Percentiles rank a stretch among this genome's conserved stretches.
Evolutionary conservation across 805 yeast genomes (phyloP).

Genomic region (Ogataea degrootiae): DNA sequence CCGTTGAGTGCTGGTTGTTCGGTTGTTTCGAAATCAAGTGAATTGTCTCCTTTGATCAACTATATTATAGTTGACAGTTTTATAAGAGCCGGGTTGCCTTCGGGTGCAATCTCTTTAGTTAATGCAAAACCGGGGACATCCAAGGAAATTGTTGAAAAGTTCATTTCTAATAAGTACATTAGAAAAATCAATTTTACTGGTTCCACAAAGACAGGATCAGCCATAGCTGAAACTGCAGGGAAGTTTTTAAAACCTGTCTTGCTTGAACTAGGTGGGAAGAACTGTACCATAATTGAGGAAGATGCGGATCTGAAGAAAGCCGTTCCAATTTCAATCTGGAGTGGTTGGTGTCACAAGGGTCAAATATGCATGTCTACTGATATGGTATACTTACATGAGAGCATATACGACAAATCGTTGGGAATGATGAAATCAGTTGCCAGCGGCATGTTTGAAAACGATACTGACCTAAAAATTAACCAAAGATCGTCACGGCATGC

Average conservation of each 20-base stretch:
- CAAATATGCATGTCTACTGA: constrained; percentile 47
- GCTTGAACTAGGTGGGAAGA: constrained; percentile 45
- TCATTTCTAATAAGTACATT: constrained; percentile 28
- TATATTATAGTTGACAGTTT: constrained; percentile 32
- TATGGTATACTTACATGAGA: constrained; percentile 32
- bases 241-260: constrained; percentile 35
- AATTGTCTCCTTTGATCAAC: constrained; percentile 32
- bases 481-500: constrained; percentile 31
- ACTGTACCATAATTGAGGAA: constrained; percentile 30
- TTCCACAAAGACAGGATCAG: constrained; percentile 35
- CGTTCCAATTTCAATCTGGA: constrained; percentile 25
- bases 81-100: constrained; percentile 36
- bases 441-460: constrained; percentile 6
- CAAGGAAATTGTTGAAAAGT: constrained; percentile 19
- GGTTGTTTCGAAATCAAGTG: constrained; percentile 38
- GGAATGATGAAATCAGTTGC: constrained; percentile 13
- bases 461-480: constrained; percentile 12
- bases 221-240: constrained; percentile 35
- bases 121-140: constrained; percentile 28
- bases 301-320: constrained; percentile 34
- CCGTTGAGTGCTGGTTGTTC: constrained; percentile 49
- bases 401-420: constrained; percentile 29
- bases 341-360: constrained; percentile 40
- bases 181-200: constrained; percentile 43
- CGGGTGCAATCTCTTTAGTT: constrained; percentile 32